phyloP scores from a whole-genome alignment of 2,329 filamentous ascomycete genomes.

The Niveomyces coronatus region DNA sequence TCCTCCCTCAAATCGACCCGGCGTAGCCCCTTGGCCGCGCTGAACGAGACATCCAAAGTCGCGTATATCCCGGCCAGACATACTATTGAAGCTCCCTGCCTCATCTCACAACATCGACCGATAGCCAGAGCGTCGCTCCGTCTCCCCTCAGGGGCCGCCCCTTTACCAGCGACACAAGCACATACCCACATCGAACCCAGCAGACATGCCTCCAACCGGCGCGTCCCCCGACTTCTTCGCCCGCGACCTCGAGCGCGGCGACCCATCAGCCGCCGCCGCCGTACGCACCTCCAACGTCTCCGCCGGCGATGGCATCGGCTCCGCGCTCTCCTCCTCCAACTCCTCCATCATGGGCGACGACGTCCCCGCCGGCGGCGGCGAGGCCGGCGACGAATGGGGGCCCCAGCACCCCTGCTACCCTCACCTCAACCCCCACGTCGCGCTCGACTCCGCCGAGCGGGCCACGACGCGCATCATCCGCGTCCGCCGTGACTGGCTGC shows the following conservation, averaged over 20 bases:
- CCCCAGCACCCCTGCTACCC: constrained; percentile 91
- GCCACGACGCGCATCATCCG: constrained; percentile 79
- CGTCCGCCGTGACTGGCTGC: constrained; percentile 83
- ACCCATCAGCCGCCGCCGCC: constrained; percentile 32
- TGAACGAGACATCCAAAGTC: no score
- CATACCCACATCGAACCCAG: background rate
- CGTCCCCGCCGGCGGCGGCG: constrained; percentile 52
- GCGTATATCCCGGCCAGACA: no score
- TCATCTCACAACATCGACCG: background rate
- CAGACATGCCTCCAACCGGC: background rate
- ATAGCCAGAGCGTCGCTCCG: background rate
- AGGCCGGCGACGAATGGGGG: constrained; percentile 75
- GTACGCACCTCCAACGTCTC: constrained; percentile 38
- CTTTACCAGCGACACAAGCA: background rate
- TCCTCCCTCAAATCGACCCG: no score
- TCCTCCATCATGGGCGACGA: constrained; percentile 55
- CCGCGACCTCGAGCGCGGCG: constrained; percentile 46
- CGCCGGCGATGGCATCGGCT: constrained; percentile 41
- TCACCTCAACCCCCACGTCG: constrained; percentile 85
- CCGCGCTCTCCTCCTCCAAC: constrained; percentile 44
- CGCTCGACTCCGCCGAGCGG: constrained; percentile 64
- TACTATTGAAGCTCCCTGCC: no score
- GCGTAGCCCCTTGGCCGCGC: no score
- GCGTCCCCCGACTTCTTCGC: constrained; percentile 29
- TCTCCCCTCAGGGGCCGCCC: no score